phyloP scores from a whole-genome alignment of 371 early-diverging fungal genomes.

The Apophysomyces variabilis region DNA sequence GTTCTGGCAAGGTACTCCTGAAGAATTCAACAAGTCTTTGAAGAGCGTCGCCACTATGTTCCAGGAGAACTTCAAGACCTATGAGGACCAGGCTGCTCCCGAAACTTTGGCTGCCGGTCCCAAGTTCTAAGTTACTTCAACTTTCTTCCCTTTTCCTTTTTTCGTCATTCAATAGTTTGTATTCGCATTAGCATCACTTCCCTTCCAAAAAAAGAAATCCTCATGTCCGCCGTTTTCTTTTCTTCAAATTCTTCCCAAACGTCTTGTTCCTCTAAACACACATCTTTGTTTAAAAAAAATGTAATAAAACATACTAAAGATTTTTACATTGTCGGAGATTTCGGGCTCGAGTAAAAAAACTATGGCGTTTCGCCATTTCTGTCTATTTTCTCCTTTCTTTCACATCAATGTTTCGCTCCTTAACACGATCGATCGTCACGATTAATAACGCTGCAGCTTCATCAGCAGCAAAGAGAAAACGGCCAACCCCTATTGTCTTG shows the following conservation, averaged over 20 bases:
- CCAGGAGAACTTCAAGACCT: slow-evolving; percentile 84
- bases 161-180: neutral
- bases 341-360: neutral
- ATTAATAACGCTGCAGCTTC: neutral
- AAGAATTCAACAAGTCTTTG: slow-evolving; percentile 64
- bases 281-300: neutral
- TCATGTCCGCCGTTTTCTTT: slow-evolving; percentile 2
- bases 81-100: slow-evolving; percentile 75
- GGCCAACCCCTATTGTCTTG: slow-evolving; percentile 21
- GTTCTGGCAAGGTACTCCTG: slow-evolving; percentile 78
- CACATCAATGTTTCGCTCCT: neutral
- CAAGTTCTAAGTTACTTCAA: slow-evolving; percentile 22
- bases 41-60: slow-evolving; percentile 82
- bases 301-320: neutral
- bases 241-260: neutral
- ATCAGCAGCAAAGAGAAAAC: slow-evolving; percentile 11
- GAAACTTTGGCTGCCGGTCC: slow-evolving; percentile 81
- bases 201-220: slow-evolving; percentile 1
- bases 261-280: neutral
- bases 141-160: neutral
- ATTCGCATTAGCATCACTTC: slow-evolving; percentile 2
- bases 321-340: slow-evolving; percentile 7
- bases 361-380: no score
- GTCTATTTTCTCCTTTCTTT: neutral
- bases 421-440: neutral